Evolutionary conservation across 2,329 filamentous ascomycete genomes (phyloP).

Genomic region (Fusarium anthophilum): DNA sequence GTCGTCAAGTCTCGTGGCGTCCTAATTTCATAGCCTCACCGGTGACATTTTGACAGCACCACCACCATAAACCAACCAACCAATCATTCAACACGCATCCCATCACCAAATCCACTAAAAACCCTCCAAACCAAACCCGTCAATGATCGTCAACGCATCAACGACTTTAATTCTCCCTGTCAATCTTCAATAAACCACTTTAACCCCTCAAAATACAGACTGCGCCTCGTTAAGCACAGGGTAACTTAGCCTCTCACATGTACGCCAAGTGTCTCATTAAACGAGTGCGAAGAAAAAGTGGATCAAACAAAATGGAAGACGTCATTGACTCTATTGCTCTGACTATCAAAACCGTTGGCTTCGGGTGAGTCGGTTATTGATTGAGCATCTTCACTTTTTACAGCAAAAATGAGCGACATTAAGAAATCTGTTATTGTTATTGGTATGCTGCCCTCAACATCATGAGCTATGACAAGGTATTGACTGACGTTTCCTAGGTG

Average conservation of each 20-base stretch:
- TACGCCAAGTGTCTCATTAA: slow-evolving; percentile 2
- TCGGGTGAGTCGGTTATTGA: background rate
- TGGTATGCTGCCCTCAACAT: slow-evolving; percentile 16
- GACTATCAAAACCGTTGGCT: slow-evolving; percentile 14
- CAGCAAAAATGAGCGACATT: slow-evolving; percentile 13
- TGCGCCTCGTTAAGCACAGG: slow-evolving; percentile 1
- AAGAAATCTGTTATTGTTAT: slow-evolving; percentile 44
- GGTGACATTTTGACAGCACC: background rate
- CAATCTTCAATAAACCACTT: background rate
- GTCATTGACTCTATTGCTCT: slow-evolving; percentile 31
- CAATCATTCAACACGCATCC: slow-evolving; percentile 20
- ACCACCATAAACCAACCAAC: background rate
- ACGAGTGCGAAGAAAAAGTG: slow-evolving; percentile 10
- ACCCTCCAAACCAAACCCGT: background rate
- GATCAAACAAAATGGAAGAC: slow-evolving; percentile 21
- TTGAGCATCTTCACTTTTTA: background rate
- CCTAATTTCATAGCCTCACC: background rate
- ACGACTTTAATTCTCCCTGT: background rate
- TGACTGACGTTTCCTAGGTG: slow-evolving; percentile 55
- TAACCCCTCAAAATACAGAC: background rate
- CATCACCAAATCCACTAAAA: background rate
- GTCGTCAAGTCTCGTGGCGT: background rate
- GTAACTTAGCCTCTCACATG: slow-evolving; percentile 5
- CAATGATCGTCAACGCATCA: background rate
- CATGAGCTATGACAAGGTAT: background rate